Base-by-base conservation (phyloP, 495 filamentous ascomycete species). In the Parmelia sp. region DNA sequence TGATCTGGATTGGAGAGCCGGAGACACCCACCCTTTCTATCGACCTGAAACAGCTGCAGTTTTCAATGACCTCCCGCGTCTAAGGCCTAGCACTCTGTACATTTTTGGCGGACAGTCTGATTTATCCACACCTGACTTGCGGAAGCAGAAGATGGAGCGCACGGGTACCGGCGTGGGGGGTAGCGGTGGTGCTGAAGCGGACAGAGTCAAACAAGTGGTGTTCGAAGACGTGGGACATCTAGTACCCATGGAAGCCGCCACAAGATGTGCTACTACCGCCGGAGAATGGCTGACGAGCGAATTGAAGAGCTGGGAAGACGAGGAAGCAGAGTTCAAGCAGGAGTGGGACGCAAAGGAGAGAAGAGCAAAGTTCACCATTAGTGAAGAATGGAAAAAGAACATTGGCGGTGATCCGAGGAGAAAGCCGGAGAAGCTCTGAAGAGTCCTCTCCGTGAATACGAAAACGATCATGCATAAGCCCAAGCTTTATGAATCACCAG, bases 61-160 rank as follows among this genome's bases (percentile, higher is more conserved):
- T 39, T 88, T 89, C 63, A 66, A 77, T 2, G 77, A 85, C 56
- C 81, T 98, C 6, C 85, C 86, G 0, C 71, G 81, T 65, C 75
- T 98, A 40, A 83, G 88, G 3, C 91, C 93, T 0, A 86, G 85
- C n/a, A 86, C 89, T 25, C 76, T 96, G 25, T 98, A 91, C 75
- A 77, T 97, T 56, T 91, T 92, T 72, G 93, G 86, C 36, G 82
- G 74, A 10, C 75, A 79, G 40, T 90, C 86, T 14, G 73, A 83
- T 10, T 79, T 96, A 66, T 88, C 84, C 31, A 44, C 69, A 0
- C 84, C 87, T 0, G 64, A 71, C 23, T 74, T 77, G 75, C 75
- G 76, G 31, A 72, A 75, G 12, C 77, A 78, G 39, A 82, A 80
- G 64, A 67, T 83, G 44, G 66, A 74, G 1, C 71, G 69, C 21